Evolutionary conservation across 164 flowering plant genomes (phyloP), one percentile per base, ranked within the genome.

Genomic region (Magnolia officinalis): DNA sequence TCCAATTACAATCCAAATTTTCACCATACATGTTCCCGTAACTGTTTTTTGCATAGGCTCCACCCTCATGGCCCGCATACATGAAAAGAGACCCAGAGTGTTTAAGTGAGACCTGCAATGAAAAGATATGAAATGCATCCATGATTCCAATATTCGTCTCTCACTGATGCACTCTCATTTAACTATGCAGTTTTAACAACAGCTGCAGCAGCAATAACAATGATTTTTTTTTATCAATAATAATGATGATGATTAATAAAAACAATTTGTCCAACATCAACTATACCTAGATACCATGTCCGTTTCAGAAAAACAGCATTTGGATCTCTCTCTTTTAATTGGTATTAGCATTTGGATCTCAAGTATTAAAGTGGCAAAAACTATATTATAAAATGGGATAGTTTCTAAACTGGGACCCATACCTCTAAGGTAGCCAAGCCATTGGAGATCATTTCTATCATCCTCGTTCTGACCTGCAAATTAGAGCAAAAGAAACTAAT

Each of bases 61-160:
- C 98, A 78, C 99, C 99, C 73, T 89, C 87, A 77, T 91, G 89
- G 45, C 98, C 99, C 50, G 98, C 96, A 80, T 94, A 96, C 98
- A 96, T 96, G 79, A 96, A 96, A 75, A 94, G 95, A 31, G 98
- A 96, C 74, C 99, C 97, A 13, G 98, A 96, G 73, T 96, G 99
- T 74, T 96, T 94, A 16, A 96, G 94, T 21, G 97, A 89, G 64
- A 96, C 98, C 99, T 96, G 90, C 24, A 64, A 74, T 26, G 11
- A 74, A 58, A 76, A 64, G 19, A 8, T 26, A 16, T 26, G 1
- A 67, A 24, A 67, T 31, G 49, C 14, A 67, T 26, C 14, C 20
- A 67, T 9, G 19, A 24, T 26, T 24, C 31, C 71, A 67, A 24
- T 65, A 65, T 63, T n/a, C 21, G 18, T n/a, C 66, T 18, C 24